These are phyloP conservation scores for Solanum arcanum DNA, from an alignment of 257 asterid genomes.

Conservation along the genomic window DNA sequence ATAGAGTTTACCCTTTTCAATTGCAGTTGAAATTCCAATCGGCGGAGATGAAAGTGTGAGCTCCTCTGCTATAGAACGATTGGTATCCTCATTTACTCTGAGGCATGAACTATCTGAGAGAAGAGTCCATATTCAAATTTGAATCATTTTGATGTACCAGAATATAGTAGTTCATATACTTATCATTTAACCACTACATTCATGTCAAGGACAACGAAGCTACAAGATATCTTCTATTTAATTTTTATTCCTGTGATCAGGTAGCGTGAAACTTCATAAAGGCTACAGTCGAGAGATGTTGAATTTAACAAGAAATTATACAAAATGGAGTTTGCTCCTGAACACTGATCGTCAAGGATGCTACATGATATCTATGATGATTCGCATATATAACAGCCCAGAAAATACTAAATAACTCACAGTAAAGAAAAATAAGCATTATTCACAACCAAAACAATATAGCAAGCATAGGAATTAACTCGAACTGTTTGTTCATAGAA, in stretches of 20 bases:
- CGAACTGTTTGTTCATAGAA: not conserved
- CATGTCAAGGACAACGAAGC: not conserved
- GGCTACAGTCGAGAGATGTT: not conserved
- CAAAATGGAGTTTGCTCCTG: not conserved
- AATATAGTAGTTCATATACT: not conserved
- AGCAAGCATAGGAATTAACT: not conserved
- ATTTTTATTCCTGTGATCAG: not conserved
- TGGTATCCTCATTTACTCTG: slow-evolving; percentile 35
- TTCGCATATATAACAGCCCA: not conserved
- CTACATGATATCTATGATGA: not conserved
- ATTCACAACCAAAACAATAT: not conserved
- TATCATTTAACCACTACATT: not conserved
- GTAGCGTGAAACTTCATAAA: not conserved
- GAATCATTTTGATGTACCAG: not conserved
- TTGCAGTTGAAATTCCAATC: slow-evolving; percentile 39
- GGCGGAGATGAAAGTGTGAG: slow-evolving; percentile 30
- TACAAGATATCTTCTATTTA: not conserved
- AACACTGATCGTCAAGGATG: not conserved
- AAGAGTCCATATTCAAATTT: slow-evolving; percentile 7
- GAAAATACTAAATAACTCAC: not conserved
- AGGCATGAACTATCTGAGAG: slow-evolving; percentile 40
- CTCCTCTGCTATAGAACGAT: slow-evolving; percentile 44
- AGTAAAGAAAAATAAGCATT: not conserved
- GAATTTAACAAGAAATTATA: not conserved
- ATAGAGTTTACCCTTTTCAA: slow-evolving; percentile 29